phyloP scores from a whole-genome alignment of 768 basidiomycete species.

The Xerocomus brunneocitrinus region DNA sequence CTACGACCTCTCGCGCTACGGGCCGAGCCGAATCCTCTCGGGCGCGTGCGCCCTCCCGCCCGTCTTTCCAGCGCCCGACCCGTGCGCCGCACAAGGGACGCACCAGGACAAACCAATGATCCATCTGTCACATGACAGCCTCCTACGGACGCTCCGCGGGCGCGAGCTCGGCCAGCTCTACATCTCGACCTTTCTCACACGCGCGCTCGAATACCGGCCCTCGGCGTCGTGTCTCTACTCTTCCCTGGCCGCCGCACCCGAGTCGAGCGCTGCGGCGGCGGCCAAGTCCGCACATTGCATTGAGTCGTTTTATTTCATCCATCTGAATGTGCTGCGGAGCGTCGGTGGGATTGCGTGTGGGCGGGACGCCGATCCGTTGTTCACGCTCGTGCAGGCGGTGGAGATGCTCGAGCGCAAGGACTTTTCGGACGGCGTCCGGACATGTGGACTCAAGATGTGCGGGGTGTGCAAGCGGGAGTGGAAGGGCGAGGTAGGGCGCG shows the following conservation, averaged over 20 bases:
- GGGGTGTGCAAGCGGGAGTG: constrained; percentile 48
- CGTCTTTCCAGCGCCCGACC: constrained; percentile 27
- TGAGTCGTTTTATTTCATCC: constrained; percentile 74
- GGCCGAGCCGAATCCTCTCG: constrained; percentile 59
- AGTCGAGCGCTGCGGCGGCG: not conserved
- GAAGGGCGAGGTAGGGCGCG: constrained; percentile 35
- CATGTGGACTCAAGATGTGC: constrained; percentile 54
- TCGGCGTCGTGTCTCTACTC: constrained; percentile 47
- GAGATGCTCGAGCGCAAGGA: constrained; percentile 72
- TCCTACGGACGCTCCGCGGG: constrained; percentile 51
- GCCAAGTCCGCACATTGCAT: constrained; percentile 39
- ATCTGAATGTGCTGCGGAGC: constrained; percentile 65
- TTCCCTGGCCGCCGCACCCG: constrained; percentile 14
- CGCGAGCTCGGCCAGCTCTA: constrained; percentile 62
- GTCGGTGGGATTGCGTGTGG: constrained; percentile 69
- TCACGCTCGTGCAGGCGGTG: constrained; percentile 59
- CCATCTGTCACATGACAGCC: constrained; percentile 36
- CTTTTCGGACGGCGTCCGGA: constrained; percentile 57
- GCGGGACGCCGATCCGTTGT: constrained; percentile 70
- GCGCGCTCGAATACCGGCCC: constrained; percentile 50
- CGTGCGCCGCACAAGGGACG: constrained; percentile 1
- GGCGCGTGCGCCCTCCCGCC: constrained; percentile 41
- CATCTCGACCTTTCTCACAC: constrained; percentile 55
- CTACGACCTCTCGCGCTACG: constrained; percentile 72
- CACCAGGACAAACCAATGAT: constrained; percentile 6